Base-by-base conservation (phyloP, 768 basidiomycete genomes). In the Tulasnella sp. region DNA sequence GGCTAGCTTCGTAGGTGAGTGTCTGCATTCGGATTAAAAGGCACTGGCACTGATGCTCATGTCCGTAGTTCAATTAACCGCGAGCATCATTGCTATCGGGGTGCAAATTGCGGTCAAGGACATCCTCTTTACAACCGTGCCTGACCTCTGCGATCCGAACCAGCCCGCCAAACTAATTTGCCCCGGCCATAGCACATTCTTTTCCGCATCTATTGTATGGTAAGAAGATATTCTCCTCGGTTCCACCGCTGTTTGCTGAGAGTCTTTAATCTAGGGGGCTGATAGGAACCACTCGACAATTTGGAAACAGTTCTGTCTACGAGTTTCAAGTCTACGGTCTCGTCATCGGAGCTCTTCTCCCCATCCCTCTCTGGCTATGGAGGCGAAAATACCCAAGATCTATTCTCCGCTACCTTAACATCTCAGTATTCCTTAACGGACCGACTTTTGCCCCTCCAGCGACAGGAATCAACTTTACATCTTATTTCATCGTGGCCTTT, bases 401-500 rank as follows among this genome's bases (percentile, higher is more conserved):
- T 14, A 83, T 86, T 80, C 81, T 87, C 46, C 77, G 84, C 28
- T 85, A 85, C 78, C 81, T 88, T 83, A 88, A 87, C 82, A 79
- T 87, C 0, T 87, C 88, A 1, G 88, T 89, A 28, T 75, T 88
- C 0, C 83, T 90, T 46, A 86, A 86, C 77, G 88, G 87, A 2
- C 84, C 86, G 0, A 82, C 84, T 11, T 83, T 76, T 69, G 87
- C 88, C 28, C 89, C 89, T 2, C 88, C 88, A 0, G 88, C 87
- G 3, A 86, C 85, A 0, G 88, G 87, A 22, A 86, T 89, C 85
- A 89, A 90, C 83, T 89, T 87, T 80, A 85, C 87, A 2, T 85
- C 85, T 9, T 89, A 86, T 86, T 84, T 89, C 58, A 77, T 87
- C 28, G 85, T 87, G 14, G 87, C 87, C 1, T 88, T 88, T 83